Conservation (phyloP, 352 stramenopile genomes). For the Pythium grandisporangium region DNA sequence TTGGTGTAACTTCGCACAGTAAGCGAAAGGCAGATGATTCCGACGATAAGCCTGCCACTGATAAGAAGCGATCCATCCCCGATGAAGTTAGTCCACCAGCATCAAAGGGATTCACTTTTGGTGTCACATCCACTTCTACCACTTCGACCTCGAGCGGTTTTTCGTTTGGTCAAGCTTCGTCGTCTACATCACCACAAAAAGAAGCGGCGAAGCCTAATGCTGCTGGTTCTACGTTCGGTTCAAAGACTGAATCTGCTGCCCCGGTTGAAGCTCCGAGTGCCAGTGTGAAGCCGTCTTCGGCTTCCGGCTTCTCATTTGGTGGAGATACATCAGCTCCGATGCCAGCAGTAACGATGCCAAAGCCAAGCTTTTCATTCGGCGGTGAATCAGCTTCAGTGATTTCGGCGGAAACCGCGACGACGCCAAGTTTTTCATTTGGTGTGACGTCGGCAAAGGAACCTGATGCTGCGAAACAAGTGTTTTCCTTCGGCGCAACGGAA, state of each 20-base stretch:
- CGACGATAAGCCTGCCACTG: no score
- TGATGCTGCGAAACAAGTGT: neutral
- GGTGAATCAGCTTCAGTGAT: constrained; percentile 17
- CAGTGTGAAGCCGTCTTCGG: neutral
- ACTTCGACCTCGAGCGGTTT: constrained; percentile 12
- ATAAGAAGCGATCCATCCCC: no score
- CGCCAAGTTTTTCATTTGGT: constrained; percentile 8
- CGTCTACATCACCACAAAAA: no score
- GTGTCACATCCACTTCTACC: neutral
- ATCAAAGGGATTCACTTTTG: constrained; percentile 3
- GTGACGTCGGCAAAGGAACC: neutral
- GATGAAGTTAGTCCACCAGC: neutral
- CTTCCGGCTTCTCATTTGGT: constrained; percentile 13
- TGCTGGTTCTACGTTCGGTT: constrained; percentile 11
- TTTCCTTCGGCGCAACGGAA: constrained; percentile 1
- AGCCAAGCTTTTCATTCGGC: constrained; percentile 9
- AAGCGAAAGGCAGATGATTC: no score
- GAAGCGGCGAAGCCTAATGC: no score
- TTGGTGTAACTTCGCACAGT: no score
- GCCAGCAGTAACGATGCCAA: constrained; percentile 1
- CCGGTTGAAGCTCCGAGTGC: neutral
- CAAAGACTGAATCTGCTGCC: neutral
- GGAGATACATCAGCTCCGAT: neutral
- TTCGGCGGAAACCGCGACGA: constrained; percentile 4
- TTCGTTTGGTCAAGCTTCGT: no score